Percentiles rank a stretch among this genome's conserved stretches.
Conservation (phyloP, 2,329 filamentous ascomycete genomes). For the Ophiosphaerella herpotricha region DNA sequence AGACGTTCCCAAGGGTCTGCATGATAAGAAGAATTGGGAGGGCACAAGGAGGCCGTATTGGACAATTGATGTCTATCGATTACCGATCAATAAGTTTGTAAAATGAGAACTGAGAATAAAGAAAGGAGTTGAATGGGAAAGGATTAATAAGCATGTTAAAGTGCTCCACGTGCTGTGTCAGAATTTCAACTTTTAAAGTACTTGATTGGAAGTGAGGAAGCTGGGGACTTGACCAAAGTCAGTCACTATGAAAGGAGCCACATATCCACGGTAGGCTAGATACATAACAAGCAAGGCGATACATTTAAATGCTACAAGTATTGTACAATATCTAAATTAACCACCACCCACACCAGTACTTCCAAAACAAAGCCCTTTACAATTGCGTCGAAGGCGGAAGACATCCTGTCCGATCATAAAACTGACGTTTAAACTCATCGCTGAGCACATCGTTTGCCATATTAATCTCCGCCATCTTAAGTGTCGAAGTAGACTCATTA, state of each 20-base stretch:
- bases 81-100: conserved; percentile 44
- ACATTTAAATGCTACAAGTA: background rate
- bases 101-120: conserved; percentile 18
- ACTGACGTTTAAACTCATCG: conserved; percentile 5
- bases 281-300: too few species aligned
- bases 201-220: background rate
- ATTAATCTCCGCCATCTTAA: conserved; percentile 23
- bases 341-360: background rate
- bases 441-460: conserved; percentile 16
- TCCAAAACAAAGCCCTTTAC: background rate
- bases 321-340: background rate
- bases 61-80: conserved; percentile 44
- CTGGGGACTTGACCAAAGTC: too few species aligned
- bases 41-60: conserved; percentile 44
- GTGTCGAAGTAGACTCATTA: conserved; percentile 18
- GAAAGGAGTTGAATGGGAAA: background rate
- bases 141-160: background rate
- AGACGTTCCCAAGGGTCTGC: conserved; percentile 36
- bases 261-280: too few species aligned
- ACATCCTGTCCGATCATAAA: conserved; percentile 18
- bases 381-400: background rate
- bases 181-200: too few species aligned
- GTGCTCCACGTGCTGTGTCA: too few species aligned
- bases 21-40: conserved; percentile 43
- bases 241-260: too few species aligned